phyloP scores from a whole-genome alignment of 768 basidiomycete genomes.

The Termitomyces bulborhizus region DNA sequence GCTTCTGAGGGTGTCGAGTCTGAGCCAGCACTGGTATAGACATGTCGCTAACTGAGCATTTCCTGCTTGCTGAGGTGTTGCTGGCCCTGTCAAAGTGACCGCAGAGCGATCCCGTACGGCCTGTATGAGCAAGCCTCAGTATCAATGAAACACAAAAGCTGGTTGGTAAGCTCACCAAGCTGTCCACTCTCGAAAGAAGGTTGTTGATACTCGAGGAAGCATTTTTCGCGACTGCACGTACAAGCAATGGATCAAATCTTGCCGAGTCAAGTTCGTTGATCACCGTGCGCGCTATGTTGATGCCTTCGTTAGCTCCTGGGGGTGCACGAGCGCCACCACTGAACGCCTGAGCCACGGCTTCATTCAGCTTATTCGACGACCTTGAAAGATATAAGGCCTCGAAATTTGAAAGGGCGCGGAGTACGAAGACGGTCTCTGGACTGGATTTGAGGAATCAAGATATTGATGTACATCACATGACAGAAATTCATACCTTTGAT shows the following conservation, averaged over 20 bases:
- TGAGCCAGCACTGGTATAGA: conserved; percentile 70
- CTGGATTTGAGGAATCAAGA: conserved; percentile 31
- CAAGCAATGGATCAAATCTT: conserved; percentile 85
- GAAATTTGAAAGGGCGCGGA: conserved; percentile 78
- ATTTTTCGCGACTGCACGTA: conserved; percentile 73
- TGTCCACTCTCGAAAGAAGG: conserved; percentile 57
- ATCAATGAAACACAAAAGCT: neutral
- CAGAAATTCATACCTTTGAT: conserved; percentile 61
- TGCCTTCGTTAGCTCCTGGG: conserved; percentile 72
- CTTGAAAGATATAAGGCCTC: conserved; percentile 87
- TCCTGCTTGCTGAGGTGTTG: conserved; percentile 70
- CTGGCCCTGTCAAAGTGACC: conserved; percentile 68
- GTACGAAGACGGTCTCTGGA: conserved; percentile 85
- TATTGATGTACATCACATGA: neutral
- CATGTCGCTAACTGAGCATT: conserved; percentile 79
- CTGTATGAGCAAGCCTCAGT: conserved; percentile 30
- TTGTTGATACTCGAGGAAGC: conserved; percentile 64
- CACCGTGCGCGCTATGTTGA: conserved; percentile 67
- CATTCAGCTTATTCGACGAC: conserved; percentile 78
- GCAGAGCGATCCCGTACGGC: conserved; percentile 73
- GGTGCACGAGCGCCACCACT: conserved; percentile 62
- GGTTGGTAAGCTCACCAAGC: conserved; percentile 46
- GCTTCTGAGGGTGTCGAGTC: conserved; percentile 56
- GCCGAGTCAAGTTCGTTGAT: conserved; percentile 93
- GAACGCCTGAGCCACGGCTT: conserved; percentile 73